A percentile compares a stretch with the other conserved stretches of the same genome.
phyloP scores from a whole-genome alignment of 139 green algal species.

The Micractinium sp. region DNA sequence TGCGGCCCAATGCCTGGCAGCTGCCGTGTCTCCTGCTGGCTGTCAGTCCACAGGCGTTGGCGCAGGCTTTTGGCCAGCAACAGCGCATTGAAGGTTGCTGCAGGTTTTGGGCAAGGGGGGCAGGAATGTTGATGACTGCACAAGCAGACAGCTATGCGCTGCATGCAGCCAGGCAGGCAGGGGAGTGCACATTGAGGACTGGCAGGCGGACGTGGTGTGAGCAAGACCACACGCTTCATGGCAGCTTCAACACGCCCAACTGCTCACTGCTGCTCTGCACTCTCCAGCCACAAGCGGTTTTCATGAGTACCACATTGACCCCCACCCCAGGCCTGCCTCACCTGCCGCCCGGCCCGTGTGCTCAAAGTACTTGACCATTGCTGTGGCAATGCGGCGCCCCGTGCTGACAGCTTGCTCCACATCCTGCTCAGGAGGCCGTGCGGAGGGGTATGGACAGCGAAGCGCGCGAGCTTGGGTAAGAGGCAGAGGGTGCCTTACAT shows the following conservation, averaged over 20 bases:
- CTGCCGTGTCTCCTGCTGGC: slow-evolving; percentile 40
- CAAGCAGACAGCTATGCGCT: neutral
- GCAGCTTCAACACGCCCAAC: neutral
- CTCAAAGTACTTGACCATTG: slow-evolving; percentile 42
- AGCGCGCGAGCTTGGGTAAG: neutral
- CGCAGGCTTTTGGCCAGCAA: slow-evolving; percentile 63
- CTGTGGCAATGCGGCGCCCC: slow-evolving; percentile 4
- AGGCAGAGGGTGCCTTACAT: no score
- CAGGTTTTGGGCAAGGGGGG: neutral
- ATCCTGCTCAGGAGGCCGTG: slow-evolving; percentile 44
- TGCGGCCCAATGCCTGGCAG: slow-evolving; percentile 23
- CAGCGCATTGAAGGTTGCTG: slow-evolving; percentile 55
- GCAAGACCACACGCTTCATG: neutral
- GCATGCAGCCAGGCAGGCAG: no score
- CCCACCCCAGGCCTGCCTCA: neutral
- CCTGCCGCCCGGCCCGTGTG: slow-evolving; percentile 11
- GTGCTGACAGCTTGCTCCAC: slow-evolving; percentile 45
- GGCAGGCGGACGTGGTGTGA: neutral
- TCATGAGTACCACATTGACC: neutral
- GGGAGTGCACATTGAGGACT: no score
- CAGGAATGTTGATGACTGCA: neutral
- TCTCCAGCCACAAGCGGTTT: neutral
- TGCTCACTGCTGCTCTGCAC: neutral
- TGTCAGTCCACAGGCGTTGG: slow-evolving; percentile 70
- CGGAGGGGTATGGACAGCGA: neutral